Percentiles rank a stretch among this genome's conserved stretches.
These are phyloP conservation scores for Pholiota molesta DNA, from an alignment of 768 basidiomycete species.

Conservation along the genomic window DNA sequence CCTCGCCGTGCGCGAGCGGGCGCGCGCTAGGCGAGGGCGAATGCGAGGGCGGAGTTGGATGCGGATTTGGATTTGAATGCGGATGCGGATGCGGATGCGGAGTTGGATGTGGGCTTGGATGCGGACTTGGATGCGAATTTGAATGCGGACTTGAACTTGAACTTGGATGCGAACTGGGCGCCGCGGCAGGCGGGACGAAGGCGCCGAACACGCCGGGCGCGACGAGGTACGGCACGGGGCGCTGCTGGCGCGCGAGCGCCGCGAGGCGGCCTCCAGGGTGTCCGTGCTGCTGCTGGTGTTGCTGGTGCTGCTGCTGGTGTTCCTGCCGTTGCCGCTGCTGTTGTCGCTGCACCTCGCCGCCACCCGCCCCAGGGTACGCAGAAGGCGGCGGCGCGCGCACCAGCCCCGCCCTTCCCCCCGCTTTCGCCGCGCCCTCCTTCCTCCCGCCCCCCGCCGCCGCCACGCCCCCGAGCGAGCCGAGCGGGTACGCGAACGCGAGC, in stretches of 20 bases:
- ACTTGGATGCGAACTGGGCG: no score
- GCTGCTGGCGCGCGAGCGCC: neutral
- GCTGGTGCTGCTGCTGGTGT: neutral
- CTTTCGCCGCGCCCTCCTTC: neutral
- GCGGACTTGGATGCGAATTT: no score
- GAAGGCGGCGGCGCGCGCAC: conserved; percentile 9
- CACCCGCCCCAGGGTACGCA: neutral
- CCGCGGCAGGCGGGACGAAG: neutral
- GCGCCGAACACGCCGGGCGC: conserved; percentile 23
- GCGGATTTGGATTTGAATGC: no score
- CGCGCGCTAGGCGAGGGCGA: neutral
- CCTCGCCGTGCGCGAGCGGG: conserved; percentile 28
- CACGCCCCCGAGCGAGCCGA: conserved; percentile 5
- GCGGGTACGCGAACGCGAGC: conserved; percentile 35
- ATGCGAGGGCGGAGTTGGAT: no score
- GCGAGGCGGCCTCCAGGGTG: neutral
- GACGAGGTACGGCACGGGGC: conserved; percentile 26
- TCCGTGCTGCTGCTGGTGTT: neutral
- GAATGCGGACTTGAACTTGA: no score
- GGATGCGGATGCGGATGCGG: no score
- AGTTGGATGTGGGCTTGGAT: no score
- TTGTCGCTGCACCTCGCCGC: no score
- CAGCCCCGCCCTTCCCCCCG: no score
- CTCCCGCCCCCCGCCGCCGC: neutral
- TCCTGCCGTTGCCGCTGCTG: no score